Base-by-base conservation (phyloP, 2,329 filamentous ascomycete species). In the Neonectria sp. region DNA sequence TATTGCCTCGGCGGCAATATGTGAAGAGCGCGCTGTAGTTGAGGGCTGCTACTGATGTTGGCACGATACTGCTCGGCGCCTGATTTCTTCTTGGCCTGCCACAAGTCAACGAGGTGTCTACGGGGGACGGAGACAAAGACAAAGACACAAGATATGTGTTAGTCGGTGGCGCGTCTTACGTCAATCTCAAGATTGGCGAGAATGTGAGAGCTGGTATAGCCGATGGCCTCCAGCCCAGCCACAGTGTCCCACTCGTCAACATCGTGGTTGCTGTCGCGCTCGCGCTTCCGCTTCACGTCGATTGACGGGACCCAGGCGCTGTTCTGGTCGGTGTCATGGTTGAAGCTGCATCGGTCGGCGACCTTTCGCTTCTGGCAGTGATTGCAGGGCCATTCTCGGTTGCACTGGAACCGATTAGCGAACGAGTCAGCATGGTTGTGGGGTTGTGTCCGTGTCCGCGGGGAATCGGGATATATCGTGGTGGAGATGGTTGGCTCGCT, bases 321-420 rank as follows among this genome's bases (percentile, higher is more conserved):
- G 51, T 64, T 63, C 15, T 57, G 61, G 37, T 73, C 73, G 40
- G 67, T 68, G 43, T 69, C 59, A 56, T 72, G 70, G 53, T 69
- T 76, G 64, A 81, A 82, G 51, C 74, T 73, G 65, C 81, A 82
- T 65, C 77, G 76, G 60, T 80, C 75, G 55, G 76, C 76, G 37
- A 82, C 79, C 65, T 82, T 81, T 71, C 81, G 79, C 67, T 81
- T 81, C 65, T 79, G 78, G 61, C 80, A 82, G 63, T 82, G 80
- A 56, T 78, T 78, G 59, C 80, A 82, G 11, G 80, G 80, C 80
- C 80, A 82, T 58, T 81, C 77, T 33, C 80, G 79, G 65, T 80
- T 80, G 74, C 81, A 82, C 81, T 82, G 25, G 46, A 35, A 17
- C 11, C 9, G 17, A 51, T 31, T 31, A 58, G 27, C 37, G 46